Base-by-base conservation (phyloP, 2,329 filamentous ascomycete species). In the Fusarium chlamydosporum region DNA sequence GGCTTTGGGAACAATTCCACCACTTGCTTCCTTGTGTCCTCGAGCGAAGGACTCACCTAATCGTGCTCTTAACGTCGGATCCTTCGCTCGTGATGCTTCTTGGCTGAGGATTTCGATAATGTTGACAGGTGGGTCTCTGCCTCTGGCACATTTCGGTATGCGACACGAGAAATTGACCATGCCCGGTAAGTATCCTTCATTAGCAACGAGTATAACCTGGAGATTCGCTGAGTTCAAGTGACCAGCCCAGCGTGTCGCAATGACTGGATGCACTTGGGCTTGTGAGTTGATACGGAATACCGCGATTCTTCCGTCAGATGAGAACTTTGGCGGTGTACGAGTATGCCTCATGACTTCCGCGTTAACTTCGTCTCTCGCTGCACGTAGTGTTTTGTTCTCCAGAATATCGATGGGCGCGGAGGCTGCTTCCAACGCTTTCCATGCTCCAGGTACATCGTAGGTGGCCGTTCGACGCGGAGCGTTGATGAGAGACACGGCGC, bases 91-190 rank as follows among this genome's bases (percentile, higher is more conserved):
- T 35, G 79, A 79, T 31, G 86, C 89, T 42, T 88, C 83, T 3
- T 76, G 80, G 70, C 83, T 82, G 27, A 91, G 71, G 3, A 82
- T 83, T 69, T 86, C 82, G 53, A 91, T 91, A 55, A 91, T 90
- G 61, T 91, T 86, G 11, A 91, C 86, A 2, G 86, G 85, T 4
- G 84, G 82, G 16, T 87, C 83, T 29, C 82, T 79, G 16, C 77
- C 81, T 61, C 84, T 79, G 3, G 88, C 89, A 59, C 83, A 85
- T 46, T 84, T 81, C 1, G 89, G 83, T 8, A 91, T 79, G 3
- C 89, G 84, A 66, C 89, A 91, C 2, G 87, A 89, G 77, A 92
- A 92, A 71, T 91, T 89, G 26, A 92, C 88, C 75, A 86, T 84
- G 3, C 82, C 88, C 0, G 85, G 83, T 0, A 89, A 74, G 67